Evolutionary conservation across 2,329 filamentous ascomycete genomes (phyloP).

Genomic region (Sporothrix pseudoabietina): DNA sequence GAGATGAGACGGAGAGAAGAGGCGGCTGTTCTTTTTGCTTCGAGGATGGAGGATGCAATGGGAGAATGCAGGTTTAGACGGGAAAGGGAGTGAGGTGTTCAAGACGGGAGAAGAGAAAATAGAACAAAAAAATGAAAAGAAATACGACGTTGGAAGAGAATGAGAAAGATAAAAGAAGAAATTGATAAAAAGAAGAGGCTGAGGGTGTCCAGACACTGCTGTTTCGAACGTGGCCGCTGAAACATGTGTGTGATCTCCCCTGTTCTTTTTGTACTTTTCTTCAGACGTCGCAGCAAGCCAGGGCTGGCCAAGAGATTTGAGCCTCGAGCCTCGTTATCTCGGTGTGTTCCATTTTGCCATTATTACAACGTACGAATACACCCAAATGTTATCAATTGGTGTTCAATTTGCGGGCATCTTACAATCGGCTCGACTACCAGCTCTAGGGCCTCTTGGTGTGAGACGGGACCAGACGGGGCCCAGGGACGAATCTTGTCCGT

Average conservation of each 20-base stretch:
- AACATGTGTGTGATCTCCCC: slow-evolving; percentile 26
- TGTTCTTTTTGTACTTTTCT: background rate
- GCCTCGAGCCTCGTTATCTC: background rate
- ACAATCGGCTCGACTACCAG: background rate
- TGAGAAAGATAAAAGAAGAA: background rate
- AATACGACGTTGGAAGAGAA: background rate
- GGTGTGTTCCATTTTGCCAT: background rate
- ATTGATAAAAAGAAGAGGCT: background rate
- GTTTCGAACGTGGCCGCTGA: slow-evolving; percentile 28
- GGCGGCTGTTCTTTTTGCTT: background rate
- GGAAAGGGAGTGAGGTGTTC: background rate
- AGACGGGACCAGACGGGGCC: background rate
- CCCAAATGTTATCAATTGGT: background rate
- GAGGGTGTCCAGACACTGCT: slow-evolving; percentile 6
- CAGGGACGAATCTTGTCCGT: background rate
- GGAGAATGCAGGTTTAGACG: background rate
- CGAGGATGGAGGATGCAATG: background rate
- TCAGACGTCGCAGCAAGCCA: too few species aligned
- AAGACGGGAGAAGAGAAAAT: background rate
- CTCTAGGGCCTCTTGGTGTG: background rate
- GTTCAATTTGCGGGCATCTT: background rate
- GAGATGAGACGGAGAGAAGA: background rate
- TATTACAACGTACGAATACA: background rate
- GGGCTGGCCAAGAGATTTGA: background rate
- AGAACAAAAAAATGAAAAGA: background rate